Conservation (phyloP, 345 rosid species). For the Brassica rapa region DNA sequence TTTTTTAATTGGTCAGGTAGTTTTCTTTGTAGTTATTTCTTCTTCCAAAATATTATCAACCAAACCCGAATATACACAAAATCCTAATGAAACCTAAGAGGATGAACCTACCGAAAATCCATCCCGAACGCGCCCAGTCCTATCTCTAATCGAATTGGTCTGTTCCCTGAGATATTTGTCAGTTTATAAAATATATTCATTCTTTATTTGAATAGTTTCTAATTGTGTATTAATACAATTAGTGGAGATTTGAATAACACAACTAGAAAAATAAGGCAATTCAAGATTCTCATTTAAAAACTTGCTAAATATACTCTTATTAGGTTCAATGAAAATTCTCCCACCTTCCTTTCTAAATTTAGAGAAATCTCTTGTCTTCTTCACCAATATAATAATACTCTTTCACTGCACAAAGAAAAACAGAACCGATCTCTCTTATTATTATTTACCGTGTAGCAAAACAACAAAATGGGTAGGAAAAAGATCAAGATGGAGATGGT, state of each 20-base stretch:
- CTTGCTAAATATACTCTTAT: constrained; percentile 33
- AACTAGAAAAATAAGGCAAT: constrained; percentile 28
- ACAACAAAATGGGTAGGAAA: constrained; percentile 53
- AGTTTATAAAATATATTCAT: neutral
- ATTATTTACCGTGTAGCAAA: constrained; percentile 1
- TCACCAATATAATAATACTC: constrained; percentile 9
- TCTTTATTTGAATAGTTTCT: neutral
- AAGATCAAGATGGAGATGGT: constrained; percentile 69
- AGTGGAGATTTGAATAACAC: constrained; percentile 25
- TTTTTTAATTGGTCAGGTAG: neutral
- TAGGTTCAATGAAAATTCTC: constrained; percentile 31
- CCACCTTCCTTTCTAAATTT: constrained; percentile 11
- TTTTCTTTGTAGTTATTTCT: neutral
- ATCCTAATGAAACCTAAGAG: neutral
- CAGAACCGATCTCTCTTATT: neutral
- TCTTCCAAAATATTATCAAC: neutral
- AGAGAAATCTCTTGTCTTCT: constrained; percentile 1
- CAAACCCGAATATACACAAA: neutral
- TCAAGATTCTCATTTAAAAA: constrained; percentile 35
- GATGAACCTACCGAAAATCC: neutral
- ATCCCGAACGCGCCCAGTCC: neutral
- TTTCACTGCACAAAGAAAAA: neutral
- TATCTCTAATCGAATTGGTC: neutral
- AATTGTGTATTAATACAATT: neutral
- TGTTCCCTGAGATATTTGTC: neutral